A percentile compares a stretch with the other conserved stretches of the same genome.
phyloP scores from a whole-genome alignment of 2,329 filamentous ascomycete species.

The Amylocarpus encephaloides region DNA sequence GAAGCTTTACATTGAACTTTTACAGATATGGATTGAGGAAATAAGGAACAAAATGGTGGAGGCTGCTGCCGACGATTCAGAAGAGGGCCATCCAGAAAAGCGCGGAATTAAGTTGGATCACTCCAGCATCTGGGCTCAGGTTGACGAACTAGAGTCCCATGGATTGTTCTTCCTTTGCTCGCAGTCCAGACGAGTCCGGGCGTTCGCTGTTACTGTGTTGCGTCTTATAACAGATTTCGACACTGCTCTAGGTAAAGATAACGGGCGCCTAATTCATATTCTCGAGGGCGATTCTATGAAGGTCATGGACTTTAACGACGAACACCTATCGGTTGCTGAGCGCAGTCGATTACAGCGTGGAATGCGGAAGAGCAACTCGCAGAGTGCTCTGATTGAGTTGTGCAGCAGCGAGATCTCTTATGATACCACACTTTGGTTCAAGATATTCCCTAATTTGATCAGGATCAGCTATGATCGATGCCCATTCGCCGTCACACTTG shows the following conservation, averaged over 20 bases:
- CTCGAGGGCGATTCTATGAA: constrained; percentile 83
- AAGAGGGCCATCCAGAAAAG: constrained; percentile 58
- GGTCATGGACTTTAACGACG: constrained; percentile 88
- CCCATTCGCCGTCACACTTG: constrained; percentile 83
- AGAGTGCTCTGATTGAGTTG: constrained; percentile 83
- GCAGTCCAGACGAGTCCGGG: constrained; percentile 80
- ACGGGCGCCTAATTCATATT: constrained; percentile 76
- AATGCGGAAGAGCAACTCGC: constrained; percentile 74
- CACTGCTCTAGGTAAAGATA: constrained; percentile 71
- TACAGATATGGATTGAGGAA: constrained; percentile 97
- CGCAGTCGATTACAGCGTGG: constrained; percentile 86
- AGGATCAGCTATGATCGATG: constrained; percentile 86
- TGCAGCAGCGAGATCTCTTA: constrained; percentile 95
- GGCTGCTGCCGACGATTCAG: constrained; percentile 56
- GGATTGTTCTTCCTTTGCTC: constrained; percentile 97
- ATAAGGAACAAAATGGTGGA: constrained; percentile 81
- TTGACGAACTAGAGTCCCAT: constrained; percentile 95
- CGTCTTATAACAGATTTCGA: constrained; percentile 93
- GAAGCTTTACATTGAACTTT: constrained; percentile 83
- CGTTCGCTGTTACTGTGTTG: constrained; percentile 87
- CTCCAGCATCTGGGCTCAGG: constrained; percentile 83
- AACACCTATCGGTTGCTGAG: constrained; percentile 85
- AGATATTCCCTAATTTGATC: constrained; percentile 93
- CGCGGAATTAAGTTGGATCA: constrained; percentile 74
- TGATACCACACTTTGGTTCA: constrained; percentile 93